These are phyloP conservation scores for Starmerella khaoyaiensis DNA, from an alignment of 805 yeast species.

Conservation along the genomic window DNA sequence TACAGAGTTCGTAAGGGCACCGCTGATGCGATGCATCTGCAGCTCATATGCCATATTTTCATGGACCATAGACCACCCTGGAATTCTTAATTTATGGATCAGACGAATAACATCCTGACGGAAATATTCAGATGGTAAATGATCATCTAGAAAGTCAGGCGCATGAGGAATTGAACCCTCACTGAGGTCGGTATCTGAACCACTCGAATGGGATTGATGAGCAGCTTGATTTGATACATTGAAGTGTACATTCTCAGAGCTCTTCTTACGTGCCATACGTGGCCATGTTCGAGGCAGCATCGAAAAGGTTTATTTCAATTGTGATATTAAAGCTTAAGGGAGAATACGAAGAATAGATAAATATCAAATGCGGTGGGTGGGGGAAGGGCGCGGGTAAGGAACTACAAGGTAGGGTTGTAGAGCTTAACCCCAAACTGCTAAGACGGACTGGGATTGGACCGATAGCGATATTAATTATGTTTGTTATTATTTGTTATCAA, in stretches of 20 bases:
- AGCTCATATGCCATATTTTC: slow-evolving; percentile 34
- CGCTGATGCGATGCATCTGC: slow-evolving; percentile 56
- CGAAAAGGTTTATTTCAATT: too few species aligned
- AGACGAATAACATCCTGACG: slow-evolving; percentile 64
- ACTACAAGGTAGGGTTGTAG: too few species aligned
- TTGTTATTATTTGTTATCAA: too few species aligned
- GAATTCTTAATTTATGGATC: slow-evolving; percentile 48
- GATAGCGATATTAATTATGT: too few species aligned
- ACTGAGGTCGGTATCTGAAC: not conserved
- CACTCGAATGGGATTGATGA: too few species aligned
- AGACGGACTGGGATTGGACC: too few species aligned
- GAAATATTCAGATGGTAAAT: slow-evolving; percentile 72
- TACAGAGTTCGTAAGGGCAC: slow-evolving; percentile 87
- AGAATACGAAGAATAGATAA: not conserved
- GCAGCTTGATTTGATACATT: too few species aligned
- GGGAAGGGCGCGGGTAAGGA: too few species aligned
- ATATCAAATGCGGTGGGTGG: not conserved
- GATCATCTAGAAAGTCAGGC: slow-evolving; percentile 53
- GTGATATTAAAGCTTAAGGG: too few species aligned
- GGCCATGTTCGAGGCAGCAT: slow-evolving; percentile 10
- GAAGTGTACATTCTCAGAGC: slow-evolving; percentile 8
- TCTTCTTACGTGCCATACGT: slow-evolving; percentile 4
- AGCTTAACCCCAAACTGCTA: too few species aligned
- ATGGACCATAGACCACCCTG: slow-evolving; percentile 61
- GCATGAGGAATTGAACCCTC: slow-evolving; percentile 28